Evolutionary conservation across 192 early-diverging fungal genomes (phyloP), one percentile per base, ranked within the genome.

Genomic region (Rhizophlyctis rosea): DNA sequence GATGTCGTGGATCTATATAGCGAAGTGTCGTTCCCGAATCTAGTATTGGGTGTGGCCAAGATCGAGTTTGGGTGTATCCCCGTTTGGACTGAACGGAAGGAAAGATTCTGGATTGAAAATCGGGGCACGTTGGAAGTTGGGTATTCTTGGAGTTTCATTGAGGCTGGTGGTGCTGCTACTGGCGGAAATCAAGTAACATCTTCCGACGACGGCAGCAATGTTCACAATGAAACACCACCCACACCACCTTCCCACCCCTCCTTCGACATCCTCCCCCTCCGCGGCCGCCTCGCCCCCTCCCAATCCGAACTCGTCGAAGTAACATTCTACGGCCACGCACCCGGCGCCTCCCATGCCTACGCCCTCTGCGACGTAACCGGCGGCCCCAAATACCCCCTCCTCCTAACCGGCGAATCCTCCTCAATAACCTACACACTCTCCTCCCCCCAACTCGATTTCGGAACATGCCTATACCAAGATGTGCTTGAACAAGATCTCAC

Each of bases 341-440:
- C 39, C 44, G 69, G 71, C 25, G 59, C 34, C 5, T 77, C 74
- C 55, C 50, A 47, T 25, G 61, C 50, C 14, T 56, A 57, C 4
- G 78, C 72, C 0, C 7, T 82, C n/a, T 84, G 81, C 55, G 79
- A 83, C 54, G 81, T 83, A 7, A 27, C 48, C 21, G 81, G 83
- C 1, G 83, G 83, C 0, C 83, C 83, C 23, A 80, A 80, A 24
- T 85, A 85, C 57, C 76, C 84, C 57, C 35, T 84, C 30, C 3
- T 18, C 24, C 35, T 85, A 9, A 52, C 67, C 49, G 81, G 81
- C n/a, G 77, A 81, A 54, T 76, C 76, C 11, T 81, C 83, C 1
- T 47, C 44, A 24, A 70, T 83, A 13, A 62, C 74, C 27, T 84
- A 65, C 57, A 23, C 51, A 30, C 55, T 85, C 47, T 79, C 77